phyloP scores from a whole-genome alignment of 108 stramenopile genomes.

The Cyclotella kingstonii region DNA sequence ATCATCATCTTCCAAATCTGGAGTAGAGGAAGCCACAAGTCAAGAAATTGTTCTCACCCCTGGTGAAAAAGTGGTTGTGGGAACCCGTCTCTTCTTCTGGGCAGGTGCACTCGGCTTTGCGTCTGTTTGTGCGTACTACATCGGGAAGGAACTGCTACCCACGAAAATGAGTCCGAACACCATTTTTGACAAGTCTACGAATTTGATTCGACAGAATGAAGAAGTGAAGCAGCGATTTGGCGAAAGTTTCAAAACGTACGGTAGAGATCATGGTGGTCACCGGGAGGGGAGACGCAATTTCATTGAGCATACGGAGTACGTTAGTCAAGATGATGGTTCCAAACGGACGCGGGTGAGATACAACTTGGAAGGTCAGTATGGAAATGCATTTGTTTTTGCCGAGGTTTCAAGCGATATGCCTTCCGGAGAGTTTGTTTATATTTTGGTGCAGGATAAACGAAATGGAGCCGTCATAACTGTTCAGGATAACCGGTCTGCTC shows the following conservation, averaged over 20 bases:
- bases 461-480: conserved; percentile 78
- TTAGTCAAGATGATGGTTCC: conserved; percentile 73
- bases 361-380: conserved; percentile 90
- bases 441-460: conserved; percentile 91
- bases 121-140: conserved; percentile 78
- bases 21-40: conserved; percentile 18
- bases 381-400: conserved; percentile 83
- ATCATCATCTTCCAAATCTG: too few relatives aligned
- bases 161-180: conserved; percentile 88
- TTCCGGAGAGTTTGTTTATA: conserved; percentile 90
- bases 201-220: conserved; percentile 54
- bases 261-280: conserved; percentile 90
- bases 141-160: conserved; percentile 56
- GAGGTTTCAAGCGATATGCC: conserved; percentile 81
- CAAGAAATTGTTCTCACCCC: conserved; percentile 85
- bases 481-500: conserved; percentile 68
- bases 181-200: conserved; percentile 75
- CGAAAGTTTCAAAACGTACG: conserved; percentile 87
- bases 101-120: conserved; percentile 70
- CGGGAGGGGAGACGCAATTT: conserved; percentile 95
- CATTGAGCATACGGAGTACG: conserved; percentile 91
- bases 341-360: conserved; percentile 90
- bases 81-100: conserved; percentile 77
- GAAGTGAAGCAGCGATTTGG: conserved; percentile 84
- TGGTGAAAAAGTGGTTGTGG: conserved; percentile 86